These are phyloP conservation scores for Alternaria consortialis DNA, from an alignment of 2,329 filamentous ascomycete species.

Conservation along the genomic window DNA sequence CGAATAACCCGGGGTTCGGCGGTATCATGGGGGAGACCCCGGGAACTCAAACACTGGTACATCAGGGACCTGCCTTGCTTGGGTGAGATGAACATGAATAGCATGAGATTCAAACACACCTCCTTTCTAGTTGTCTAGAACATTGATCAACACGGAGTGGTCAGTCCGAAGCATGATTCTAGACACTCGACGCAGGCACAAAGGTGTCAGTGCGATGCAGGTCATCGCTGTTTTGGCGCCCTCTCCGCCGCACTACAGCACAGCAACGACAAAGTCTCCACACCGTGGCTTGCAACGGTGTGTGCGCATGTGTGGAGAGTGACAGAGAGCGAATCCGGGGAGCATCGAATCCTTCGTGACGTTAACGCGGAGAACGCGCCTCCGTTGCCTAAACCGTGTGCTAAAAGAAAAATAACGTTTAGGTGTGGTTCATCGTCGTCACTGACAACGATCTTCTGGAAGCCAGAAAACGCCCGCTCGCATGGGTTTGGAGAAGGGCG, in stretches of 20 bases:
- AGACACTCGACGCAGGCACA: constrained; percentile 7
- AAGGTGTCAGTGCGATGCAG: constrained; percentile 7
- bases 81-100: constrained; percentile 1
- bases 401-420: neutral
- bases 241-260: constrained; percentile 1
- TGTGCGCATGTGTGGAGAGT: constrained; percentile 1
- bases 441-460: neutral
- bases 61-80: constrained; percentile 5
- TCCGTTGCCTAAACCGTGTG: constrained; percentile 7
- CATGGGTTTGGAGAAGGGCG: neutral
- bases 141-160: constrained; percentile 1
- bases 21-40: constrained; percentile 9
- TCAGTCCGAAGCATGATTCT: neutral
- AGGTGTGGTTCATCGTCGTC: neutral
- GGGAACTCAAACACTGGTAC: constrained; percentile 4
- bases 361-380: constrained; percentile 10
- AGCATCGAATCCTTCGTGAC: constrained; percentile 3
- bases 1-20: constrained; percentile 22
- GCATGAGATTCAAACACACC: constrained; percentile 1
- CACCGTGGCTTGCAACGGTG: constrained; percentile 6
- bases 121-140: neutral
- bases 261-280: constrained; percentile 3
- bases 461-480: neutral
- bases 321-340: constrained; percentile 8
- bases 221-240: constrained; percentile 3